phyloP scores from a whole-genome alignment of 306 rosid genomes.

The Quercus dentata region DNA sequence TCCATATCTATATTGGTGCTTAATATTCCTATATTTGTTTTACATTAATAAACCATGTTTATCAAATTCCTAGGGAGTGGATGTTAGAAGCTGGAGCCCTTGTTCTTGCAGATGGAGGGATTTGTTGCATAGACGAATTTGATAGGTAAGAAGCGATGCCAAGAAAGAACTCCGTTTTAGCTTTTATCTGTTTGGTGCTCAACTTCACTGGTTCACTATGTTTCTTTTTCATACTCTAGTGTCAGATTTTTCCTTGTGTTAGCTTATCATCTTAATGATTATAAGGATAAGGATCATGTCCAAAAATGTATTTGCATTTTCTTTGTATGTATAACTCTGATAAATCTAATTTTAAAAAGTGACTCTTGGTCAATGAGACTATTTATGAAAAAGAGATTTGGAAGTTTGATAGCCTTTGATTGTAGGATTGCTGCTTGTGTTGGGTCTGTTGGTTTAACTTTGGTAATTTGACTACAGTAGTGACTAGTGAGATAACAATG shows the following conservation, averaged over 20 bases:
- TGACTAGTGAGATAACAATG: no score
- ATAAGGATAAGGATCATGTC: background rate
- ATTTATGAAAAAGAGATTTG: background rate
- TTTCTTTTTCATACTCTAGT: background rate
- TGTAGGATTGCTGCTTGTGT: no score
- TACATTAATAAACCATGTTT: background rate
- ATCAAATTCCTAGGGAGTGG: conserved; percentile 67
- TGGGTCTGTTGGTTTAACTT: no score
- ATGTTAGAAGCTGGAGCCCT: conserved; percentile 99
- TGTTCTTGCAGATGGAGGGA: conserved; percentile 95
- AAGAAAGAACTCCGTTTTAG: background rate
- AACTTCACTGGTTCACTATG: background rate
- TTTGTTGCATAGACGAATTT: conserved; percentile 97
- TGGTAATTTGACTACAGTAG: no score
- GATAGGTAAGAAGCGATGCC: conserved; percentile 46
- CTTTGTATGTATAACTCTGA: background rate
- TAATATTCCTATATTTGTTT: background rate
- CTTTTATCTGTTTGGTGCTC: background rate
- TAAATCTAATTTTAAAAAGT: background rate
- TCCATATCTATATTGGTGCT: background rate
- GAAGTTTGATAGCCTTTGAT: background rate
- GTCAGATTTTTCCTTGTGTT: background rate
- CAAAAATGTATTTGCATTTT: background rate
- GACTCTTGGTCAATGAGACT: background rate
- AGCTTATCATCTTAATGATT: background rate